Evolutionary conservation across 192 early-diverging fungal genomes (phyloP).

Genomic region (Haplosporangium gracile): DNA sequence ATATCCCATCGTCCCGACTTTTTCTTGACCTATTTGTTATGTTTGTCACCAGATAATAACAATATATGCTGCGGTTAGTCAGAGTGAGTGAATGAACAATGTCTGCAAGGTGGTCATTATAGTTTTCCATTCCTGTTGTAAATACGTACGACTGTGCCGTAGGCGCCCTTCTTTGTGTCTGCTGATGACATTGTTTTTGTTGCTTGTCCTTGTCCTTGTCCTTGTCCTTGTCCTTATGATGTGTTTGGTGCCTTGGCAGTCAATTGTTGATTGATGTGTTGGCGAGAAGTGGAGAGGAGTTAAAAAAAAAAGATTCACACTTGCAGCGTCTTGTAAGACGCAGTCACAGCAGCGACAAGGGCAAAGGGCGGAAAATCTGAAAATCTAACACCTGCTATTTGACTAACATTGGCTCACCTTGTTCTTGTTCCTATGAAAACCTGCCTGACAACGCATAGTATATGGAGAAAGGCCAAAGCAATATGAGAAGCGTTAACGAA

Average conservation of each 20-base stretch:
- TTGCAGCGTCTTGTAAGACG: too few species aligned
- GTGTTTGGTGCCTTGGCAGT: background rate
- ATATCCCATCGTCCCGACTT: slow-evolving; percentile 73
- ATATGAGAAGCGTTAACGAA: too few species aligned
- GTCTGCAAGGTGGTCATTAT: background rate
- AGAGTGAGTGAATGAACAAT: background rate
- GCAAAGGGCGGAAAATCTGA: too few species aligned
- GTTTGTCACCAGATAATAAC: background rate
- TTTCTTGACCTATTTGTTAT: slow-evolving; percentile 28
- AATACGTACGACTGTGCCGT: slow-evolving; percentile 43
- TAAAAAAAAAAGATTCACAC: too few species aligned
- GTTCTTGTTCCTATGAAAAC: too few species aligned
- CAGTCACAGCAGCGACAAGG: too few species aligned
- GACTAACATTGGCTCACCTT: too few species aligned
- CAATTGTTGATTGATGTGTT: too few species aligned
- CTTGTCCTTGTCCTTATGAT: background rate
- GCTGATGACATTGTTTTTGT: slow-evolving; percentile 13
- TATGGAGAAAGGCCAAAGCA: too few species aligned
- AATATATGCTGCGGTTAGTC: background rate
- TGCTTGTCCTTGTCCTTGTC: background rate
- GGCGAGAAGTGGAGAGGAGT: too few species aligned
- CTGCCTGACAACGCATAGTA: too few species aligned
- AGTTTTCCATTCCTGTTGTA: background rate
- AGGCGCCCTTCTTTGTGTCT: slow-evolving; percentile 40
- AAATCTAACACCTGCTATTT: too few species aligned